These are phyloP conservation scores for Peribolospora baueri DNA, from an alignment of 768 basidiomycete genomes.

Conservation along the genomic window DNA sequence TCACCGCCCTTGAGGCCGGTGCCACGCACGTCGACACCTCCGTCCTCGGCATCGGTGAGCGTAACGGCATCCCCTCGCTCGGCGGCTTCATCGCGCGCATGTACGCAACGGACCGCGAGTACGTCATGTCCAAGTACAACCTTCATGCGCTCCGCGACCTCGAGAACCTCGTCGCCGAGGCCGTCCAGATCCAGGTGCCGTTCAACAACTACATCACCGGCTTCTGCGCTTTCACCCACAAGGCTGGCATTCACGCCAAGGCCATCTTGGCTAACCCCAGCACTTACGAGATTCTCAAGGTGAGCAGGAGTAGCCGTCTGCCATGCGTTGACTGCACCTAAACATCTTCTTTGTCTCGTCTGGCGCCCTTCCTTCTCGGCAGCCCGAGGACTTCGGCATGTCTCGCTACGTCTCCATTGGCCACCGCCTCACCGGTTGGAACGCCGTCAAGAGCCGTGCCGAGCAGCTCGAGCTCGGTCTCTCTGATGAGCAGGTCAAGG, in stretches of 20 bases:
- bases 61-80: conserved; percentile 94
- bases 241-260: conserved; percentile 99
- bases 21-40: conserved; percentile 99
- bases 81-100: conserved; percentile 92
- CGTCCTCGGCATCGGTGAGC: conserved; percentile 91
- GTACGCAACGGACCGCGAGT: conserved; percentile 47
- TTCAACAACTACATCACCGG: conserved; percentile 82
- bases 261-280: conserved; percentile 98
- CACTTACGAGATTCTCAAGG: conserved; percentile 75
- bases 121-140: conserved; percentile 99
- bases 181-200: conserved; percentile 89
- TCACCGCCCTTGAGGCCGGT: conserved; percentile 91
- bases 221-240: conserved; percentile 99
- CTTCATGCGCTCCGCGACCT: conserved; percentile 90
- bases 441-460: conserved; percentile 96
- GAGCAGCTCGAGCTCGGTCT: conserved; percentile 81
- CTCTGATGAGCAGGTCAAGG: conserved; percentile 86
- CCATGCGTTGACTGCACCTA: background rate
- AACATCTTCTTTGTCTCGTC: background rate
- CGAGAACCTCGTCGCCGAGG: conserved; percentile 95
- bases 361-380: conserved; percentile 19
- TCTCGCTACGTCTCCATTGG: conserved; percentile 95
- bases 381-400: conserved; percentile 96
- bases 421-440: conserved; percentile 65
- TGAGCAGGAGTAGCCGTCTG: background rate